Evolutionary conservation across 495 filamentous ascomycete genomes (phyloP), one percentile per base, ranked within the genome.

Genomic region (Tuber microsphaerosporum): DNA sequence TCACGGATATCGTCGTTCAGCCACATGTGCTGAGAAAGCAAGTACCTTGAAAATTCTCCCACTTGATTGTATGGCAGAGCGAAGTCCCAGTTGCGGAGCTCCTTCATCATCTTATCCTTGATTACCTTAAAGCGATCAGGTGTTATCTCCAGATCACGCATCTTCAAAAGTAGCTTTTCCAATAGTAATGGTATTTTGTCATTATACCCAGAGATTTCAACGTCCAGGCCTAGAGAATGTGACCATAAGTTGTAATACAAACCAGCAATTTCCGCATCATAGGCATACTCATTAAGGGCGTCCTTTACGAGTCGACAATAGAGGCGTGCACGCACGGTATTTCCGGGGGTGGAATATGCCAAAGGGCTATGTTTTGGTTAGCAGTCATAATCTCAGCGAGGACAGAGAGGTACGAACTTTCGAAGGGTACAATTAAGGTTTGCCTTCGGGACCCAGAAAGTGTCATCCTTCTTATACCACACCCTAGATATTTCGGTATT

Each of bases 401-500:
- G 68, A 31, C 31, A n/a, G 37, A 42, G 43, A 16, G 39, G 34
- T 19, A 73, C 76, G 68, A 46, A 82, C 81, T 92, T 97, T 76
- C 92, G 89, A 77, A 96, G 87, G 71, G 89, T 92, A 61, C 97
- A 88, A 79, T 93, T 88, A 22, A 97, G 83, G 77, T 92, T 97
- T 0, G 91, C 95, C 84, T 97, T 97, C 2, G 95, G 95, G 6
- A 99, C 95, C 95, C 95, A 99, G 85, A 97, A 99, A 0, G 90
- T 92, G 80, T 99, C 95, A 79, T 99, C 95, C 84, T 98, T 98
- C 88, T 99, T 99, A 85, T 89, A 97, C 95, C 95, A 99, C n/a
- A 92, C 89, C 44, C 95, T 90, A 2, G 91, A 89, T 12, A 89
- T 85, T 31, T 92, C 88, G 77, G 97, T 95, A 80, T 96, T 93